Conservation (phyloP, 345 rosid genomes). For the Turritis glabra region DNA sequence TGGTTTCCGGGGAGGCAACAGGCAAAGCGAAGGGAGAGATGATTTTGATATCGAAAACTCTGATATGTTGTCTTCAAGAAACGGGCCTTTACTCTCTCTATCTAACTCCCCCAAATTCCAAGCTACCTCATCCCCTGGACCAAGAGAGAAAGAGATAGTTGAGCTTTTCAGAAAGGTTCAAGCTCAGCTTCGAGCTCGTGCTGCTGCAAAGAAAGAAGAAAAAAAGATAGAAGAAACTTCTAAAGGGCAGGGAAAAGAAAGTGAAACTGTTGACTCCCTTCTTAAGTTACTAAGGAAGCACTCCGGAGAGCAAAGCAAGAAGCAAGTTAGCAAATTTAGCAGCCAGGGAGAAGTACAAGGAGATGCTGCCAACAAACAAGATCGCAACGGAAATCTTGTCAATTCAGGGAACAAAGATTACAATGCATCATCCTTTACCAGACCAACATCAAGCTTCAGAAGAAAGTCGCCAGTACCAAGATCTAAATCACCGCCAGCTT, state of each 20-base stretch:
- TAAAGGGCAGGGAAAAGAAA: constrained; percentile 61
- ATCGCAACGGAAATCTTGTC: constrained; percentile 37
- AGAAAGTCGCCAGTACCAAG: constrained; percentile 72
- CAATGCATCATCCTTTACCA: constrained; percentile 46
- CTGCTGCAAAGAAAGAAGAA: constrained; percentile 65
- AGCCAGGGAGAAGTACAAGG: constrained; percentile 36
- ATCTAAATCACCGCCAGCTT: constrained; percentile 51
- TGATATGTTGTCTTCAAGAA: constrained; percentile 57
- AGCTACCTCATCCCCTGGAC: constrained; percentile 76
- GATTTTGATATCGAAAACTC: constrained; percentile 58
- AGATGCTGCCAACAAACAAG: constrained; percentile 36
- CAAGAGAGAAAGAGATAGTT: constrained; percentile 83
- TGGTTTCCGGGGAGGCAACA: constrained; percentile 61
- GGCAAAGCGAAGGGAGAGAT: constrained; percentile 60
- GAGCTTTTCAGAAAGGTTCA: constrained; percentile 90
- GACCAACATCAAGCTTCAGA: constrained; percentile 81
- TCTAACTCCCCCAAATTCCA: constrained; percentile 66
- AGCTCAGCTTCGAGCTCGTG: constrained; percentile 82
- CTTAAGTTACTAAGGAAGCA: constrained; percentile 82
- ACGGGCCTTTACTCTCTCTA: constrained; percentile 61
- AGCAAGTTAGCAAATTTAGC: constrained; percentile 39
- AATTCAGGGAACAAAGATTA: constrained; percentile 38
- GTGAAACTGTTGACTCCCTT: constrained; percentile 77
- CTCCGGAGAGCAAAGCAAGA: constrained; percentile 66
- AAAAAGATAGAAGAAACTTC: constrained; percentile 51